Percentiles rank a stretch among this genome's conserved stretches.
These are phyloP conservation scores for Periconia sp. DNA, from an alignment of 2,329 filamentous ascomycete genomes.

Conservation along the genomic window DNA sequence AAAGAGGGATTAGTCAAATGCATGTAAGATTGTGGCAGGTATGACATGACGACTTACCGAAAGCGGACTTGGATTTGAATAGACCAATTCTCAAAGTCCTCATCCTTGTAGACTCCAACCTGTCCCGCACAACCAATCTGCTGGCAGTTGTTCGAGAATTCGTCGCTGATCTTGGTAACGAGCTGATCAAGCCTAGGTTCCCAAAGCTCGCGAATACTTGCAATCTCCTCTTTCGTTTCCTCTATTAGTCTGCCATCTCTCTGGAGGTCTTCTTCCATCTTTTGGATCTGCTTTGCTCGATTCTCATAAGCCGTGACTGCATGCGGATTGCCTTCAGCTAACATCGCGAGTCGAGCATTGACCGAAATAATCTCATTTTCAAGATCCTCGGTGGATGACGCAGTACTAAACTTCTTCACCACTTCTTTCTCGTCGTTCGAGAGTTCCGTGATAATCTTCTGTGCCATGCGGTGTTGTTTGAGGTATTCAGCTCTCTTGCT, in stretches of 20 bases:
- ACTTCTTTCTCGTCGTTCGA: conserved; percentile 33
- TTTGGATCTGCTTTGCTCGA: conserved; percentile 66
- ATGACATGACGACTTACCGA: conserved; percentile 68
- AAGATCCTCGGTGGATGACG: conserved; percentile 61
- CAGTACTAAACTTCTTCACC: conserved; percentile 22
- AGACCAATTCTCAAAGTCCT: conserved; percentile 93
- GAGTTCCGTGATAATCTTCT: conserved; percentile 22
- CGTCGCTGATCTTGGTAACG: conserved; percentile 81
- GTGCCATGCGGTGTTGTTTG: conserved; percentile 21
- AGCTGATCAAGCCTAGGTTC: conserved; percentile 83
- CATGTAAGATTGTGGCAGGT: conserved; percentile 2
- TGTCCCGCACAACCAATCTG: conserved; percentile 94
- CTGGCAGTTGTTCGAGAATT: conserved; percentile 91
- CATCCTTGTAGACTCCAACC: conserved; percentile 83
- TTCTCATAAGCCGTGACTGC: conserved; percentile 73
- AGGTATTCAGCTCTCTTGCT: conserved; percentile 16
- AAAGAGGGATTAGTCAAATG: conserved; percentile 12
- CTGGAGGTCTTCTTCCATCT: conserved; percentile 65
- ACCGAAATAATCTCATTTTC: conserved; percentile 76
- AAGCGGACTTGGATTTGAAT: conserved; percentile 96
- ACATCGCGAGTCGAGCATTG: conserved; percentile 76
- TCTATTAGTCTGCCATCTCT: conserved; percentile 62
- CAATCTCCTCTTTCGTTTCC: conserved; percentile 64
- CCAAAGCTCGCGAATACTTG: conserved; percentile 73
- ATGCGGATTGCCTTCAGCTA: conserved; percentile 77